Evolutionary conservation across 352 stramenopile genomes (phyloP), one percentile per base, ranked within the genome.

Genomic region (Phytopythium chamaehyphon): DNA sequence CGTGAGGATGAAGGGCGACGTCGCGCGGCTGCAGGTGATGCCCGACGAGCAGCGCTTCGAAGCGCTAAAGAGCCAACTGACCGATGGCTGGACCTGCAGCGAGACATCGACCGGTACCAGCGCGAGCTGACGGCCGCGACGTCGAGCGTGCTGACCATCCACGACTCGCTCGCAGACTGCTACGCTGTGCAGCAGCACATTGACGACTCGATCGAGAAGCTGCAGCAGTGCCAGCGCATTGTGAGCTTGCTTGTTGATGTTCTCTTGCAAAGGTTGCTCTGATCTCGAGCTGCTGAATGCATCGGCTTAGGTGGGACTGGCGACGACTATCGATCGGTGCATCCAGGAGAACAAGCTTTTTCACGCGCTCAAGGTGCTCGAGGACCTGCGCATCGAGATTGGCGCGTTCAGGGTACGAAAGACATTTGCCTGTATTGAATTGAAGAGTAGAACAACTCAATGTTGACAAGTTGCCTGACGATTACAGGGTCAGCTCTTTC

Each of bases 171-270:
- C 10, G 69, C 60, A 3, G 64, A 73, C 6, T 89, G 78, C 47
- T 85, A 83, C 48, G 52, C 47, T 16, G 69, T 89, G 23, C 76
- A 87, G 35, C 62, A 75, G 19, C 57, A 87, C 33, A 91, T 91
- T 55, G 81, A 91, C 49, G 74, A 81, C 26, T 89, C 77, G 16
- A 88, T 91, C 24, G 73, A 86, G 53, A 88, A 88, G 47, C 70
- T 91, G 21, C 73, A 86, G 62, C 81, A 91, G 58, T 91, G 76
- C 19, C 81, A 91, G 57, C 73, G 77, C 43, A 91, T 91, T 47
- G 77, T 89, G 55, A 37, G 69, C 55, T 4, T 23, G 23, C 38
- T 6, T 37, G 47, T 3, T 33, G 16, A 19, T 22, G 2, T 12
- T 22, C n/a, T n/a, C n/a, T 26, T n/a, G 26, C 14, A 28, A 6